Evolutionary conservation across 169 alveolate species (phyloP).

Genomic region (Cryptosporidium baileyi): DNA sequence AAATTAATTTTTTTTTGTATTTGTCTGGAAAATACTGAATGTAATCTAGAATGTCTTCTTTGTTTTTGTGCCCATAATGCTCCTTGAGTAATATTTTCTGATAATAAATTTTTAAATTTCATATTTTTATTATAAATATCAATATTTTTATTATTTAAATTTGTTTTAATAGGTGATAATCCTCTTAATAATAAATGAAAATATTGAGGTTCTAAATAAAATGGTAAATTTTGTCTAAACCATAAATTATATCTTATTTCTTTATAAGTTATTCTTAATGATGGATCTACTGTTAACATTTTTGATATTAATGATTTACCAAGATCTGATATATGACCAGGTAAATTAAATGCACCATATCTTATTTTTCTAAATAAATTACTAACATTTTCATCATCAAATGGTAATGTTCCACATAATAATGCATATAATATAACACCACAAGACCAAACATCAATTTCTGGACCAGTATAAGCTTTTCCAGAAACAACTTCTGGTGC

Average conservation of each 20-base stretch:
- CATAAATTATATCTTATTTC: slow-evolving; percentile 73
- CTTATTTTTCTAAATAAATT: slow-evolving; percentile 86
- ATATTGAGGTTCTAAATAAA: slow-evolving; percentile 64
- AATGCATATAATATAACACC: slow-evolving; percentile 96
- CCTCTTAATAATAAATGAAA: slow-evolving; percentile 3
- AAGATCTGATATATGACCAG: slow-evolving; percentile 85
- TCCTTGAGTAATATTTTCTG: slow-evolving; percentile 23
- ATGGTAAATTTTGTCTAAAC: slow-evolving; percentile 71
- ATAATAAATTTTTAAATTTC: neutral
- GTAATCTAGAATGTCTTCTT: slow-evolving; percentile 31
- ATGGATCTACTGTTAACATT: slow-evolving; percentile 81
- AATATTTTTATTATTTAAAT: neutral
- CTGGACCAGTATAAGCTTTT: slow-evolving; percentile 89
- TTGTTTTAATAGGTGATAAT: neutral
- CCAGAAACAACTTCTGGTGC: slow-evolving; percentile 92
- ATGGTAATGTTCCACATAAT: slow-evolving; percentile 96
- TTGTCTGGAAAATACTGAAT: slow-evolving; percentile 62
- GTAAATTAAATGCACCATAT: slow-evolving; percentile 85
- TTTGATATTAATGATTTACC: slow-evolving; percentile 84
- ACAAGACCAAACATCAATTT: slow-evolving; percentile 96
- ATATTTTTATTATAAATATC: neutral
- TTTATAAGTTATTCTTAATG: slow-evolving; percentile 72
- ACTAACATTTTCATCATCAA: slow-evolving; percentile 89
- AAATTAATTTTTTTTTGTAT: slow-evolving; percentile 7
- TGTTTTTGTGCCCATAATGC: slow-evolving; percentile 64